phyloP scores from a whole-genome alignment of 768 basidiomycete genomes.

The Hydnomerulius pinastri region DNA sequence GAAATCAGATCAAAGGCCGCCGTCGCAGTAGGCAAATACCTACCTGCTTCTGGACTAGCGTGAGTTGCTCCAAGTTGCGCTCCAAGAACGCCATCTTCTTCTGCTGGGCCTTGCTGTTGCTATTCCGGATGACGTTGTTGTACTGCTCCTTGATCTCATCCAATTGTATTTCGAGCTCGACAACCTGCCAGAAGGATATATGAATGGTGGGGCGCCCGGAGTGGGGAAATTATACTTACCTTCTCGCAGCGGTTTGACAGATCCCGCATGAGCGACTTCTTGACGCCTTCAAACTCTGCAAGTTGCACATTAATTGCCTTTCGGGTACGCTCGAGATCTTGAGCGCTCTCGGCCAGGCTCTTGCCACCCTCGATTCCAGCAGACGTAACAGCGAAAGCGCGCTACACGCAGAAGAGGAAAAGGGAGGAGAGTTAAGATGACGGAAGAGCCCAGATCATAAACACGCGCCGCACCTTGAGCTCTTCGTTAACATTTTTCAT shows the following conservation, averaged over 20 bases:
- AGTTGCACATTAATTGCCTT: conserved; percentile 98
- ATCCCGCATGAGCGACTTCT: conserved; percentile 98
- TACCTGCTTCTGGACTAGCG: conserved; percentile 96
- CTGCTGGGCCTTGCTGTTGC: conserved; percentile 97
- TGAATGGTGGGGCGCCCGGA: conserved; percentile 10
- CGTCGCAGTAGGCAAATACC: conserved; percentile 16
- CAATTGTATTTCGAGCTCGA: conserved; percentile 97
- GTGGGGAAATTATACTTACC: conserved; percentile 45
- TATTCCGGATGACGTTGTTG: conserved; percentile 96
- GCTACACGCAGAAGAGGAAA: conserved; percentile 49
- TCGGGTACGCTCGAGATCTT: conserved; percentile 94
- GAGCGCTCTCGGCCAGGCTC: conserved; percentile 94
- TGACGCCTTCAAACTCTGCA: conserved; percentile 97
- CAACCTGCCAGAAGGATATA: conserved; percentile 63
- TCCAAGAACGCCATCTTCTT: conserved; percentile 99
- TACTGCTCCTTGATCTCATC: conserved; percentile 99
- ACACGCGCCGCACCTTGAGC: conserved; percentile 70
- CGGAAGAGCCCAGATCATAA: conserved; percentile 10
- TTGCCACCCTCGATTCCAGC: conserved; percentile 97
- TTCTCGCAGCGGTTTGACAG: conserved; percentile 99
- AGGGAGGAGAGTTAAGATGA: neutral
- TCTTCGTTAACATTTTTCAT: conserved; percentile 97
- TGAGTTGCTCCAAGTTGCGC: conserved; percentile 93
- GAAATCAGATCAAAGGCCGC: conserved; percentile 6
- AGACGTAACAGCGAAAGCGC: conserved; percentile 95